Percentiles rank a stretch among this genome's conserved stretches.
Evolutionary conservation across 2,329 filamentous ascomycete species (phyloP).

Genomic region (Fusarium aywerte): DNA sequence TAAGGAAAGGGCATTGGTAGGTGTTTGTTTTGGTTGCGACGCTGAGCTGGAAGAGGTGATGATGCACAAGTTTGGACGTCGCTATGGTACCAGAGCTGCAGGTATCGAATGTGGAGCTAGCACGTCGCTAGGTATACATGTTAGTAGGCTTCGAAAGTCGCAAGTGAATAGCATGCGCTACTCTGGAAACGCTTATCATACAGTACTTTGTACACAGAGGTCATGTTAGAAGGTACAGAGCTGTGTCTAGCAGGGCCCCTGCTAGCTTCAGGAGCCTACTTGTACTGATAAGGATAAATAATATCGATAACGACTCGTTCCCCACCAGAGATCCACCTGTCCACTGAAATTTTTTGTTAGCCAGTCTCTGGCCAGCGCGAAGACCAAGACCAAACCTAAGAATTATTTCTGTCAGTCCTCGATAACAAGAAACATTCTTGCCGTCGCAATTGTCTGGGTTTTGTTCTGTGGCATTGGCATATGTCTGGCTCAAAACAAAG

Average conservation of each 20-base stretch:
- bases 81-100: constrained; percentile 6
- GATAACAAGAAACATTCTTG: constrained; percentile 9
- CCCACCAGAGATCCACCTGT: constrained; percentile 28
- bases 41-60: constrained; percentile 11
- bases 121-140: not conserved
- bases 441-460: constrained; percentile 8
- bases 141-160: not conserved
- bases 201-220: not conserved
- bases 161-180: not conserved
- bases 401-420: constrained; percentile 24
- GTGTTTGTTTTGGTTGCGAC: constrained; percentile 30
- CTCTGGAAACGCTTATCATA: not conserved
- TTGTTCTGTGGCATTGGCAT: constrained; percentile 31
- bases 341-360: constrained; percentile 45
- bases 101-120: constrained; percentile 14
- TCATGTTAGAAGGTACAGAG: not conserved
- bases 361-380: constrained; percentile 21
- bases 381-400: constrained; percentile 4
- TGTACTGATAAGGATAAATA: constrained; percentile 28
- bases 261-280: not conserved
- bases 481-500: constrained; percentile 50
- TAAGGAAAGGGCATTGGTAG: not conserved
- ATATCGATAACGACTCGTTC: constrained; percentile 33
- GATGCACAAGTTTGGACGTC: constrained; percentile 19
- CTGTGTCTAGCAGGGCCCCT: not conserved